Base-by-base conservation (phyloP, 78 protist genomes). In the Cyanophora paradoxa region DNA sequence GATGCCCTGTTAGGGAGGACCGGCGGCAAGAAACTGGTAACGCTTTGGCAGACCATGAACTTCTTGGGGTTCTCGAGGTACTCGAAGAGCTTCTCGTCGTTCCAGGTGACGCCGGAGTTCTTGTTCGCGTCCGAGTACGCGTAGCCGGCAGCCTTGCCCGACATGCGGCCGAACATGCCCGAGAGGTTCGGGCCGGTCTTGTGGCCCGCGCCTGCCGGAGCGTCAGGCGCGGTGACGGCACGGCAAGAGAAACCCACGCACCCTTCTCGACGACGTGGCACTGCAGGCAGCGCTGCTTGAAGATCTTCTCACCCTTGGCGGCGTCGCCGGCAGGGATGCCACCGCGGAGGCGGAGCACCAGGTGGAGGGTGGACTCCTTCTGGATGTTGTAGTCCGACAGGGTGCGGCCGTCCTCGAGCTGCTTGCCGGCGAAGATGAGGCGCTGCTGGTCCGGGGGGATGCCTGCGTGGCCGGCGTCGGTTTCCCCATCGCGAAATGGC, bases 61-160 rank as follows among this genome's bases (percentile, higher is more conserved):
- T 92, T 87, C 83, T 83, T 91, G 61, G 95, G 93, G 75, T 88
- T 88, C 73, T 59, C 13, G 56, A 92, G 81, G 79, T 92, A 92
- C 28, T 57, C 83, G 65, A 72, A 63, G 54, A 92, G 86, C 50
- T 92, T 83, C 80, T 88, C 77, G 54, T 87, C 86, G 65, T 72
- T 80, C 96, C 96, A 92, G 37, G 26, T 44, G 78, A 89, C 74
- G 16, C 82, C 91, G 39, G 93, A 78, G 44, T 81, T 74, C 77
- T 83, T 74, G 87, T 92, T 92, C 71, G 96, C 92, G 2, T 59
- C 65, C 24, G 92, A 66, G 89, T 92, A 92, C 37, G 84, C 39
- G 75, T 80, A 92, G 77, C 86, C 87, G 46, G 41, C 82, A 5
- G 76, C 88, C 33, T 81, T 61, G 59, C 95, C 92, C 33, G 93